Evolutionary conservation across 2,329 filamentous ascomycete genomes (phyloP), one percentile per base, ranked within the genome.

Genomic region (Pseudocercospora vitis): DNA sequence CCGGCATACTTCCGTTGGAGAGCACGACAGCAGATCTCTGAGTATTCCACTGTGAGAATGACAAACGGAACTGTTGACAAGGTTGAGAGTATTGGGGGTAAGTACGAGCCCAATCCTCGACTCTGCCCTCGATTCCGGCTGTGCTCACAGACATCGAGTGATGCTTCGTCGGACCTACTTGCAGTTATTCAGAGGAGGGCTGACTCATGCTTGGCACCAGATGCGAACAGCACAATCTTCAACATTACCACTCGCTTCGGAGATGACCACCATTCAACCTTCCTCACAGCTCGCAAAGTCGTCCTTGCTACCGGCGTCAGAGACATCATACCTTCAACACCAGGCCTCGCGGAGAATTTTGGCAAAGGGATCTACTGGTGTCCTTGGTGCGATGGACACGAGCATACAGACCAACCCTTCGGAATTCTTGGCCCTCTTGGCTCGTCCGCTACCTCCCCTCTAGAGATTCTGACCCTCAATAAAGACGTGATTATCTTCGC

Each of bases 321-420:
- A 9, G 62, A 65, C 23, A 40, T 60, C 7, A 52, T 63, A 8
- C 61, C 62, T 12, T 53, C 56, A 24, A 39, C 58, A 16, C 48
- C 55, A 19, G 62, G 62, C 6, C 62, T 61, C 49, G 45, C 11
- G 12, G 62, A 60, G 23, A 62, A 57, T 37, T 64, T 61, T 61
- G 58, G 56, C 21, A 39, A 48, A 8, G 57, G 55, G 19, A 59
- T 63, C 14, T 64, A 65, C 39, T 59, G 62, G 52, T 64, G 61
- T 42, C 54, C 56, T 11, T 61, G 62, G 50, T 62, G 61, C 33
- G 61, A 64, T 31, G 61, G 62, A n/a, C 58, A 53, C 40, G 53
- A 58, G 24, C 56, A 56, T 44, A 50, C 28, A 11, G 49, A 58
- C 28, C 53, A 56, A 14, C 26, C 46, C 5, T 39, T 46, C n/a